Conservation (phyloP, 768 basidiomycete species). For the Phylloporus sp. region DNA sequence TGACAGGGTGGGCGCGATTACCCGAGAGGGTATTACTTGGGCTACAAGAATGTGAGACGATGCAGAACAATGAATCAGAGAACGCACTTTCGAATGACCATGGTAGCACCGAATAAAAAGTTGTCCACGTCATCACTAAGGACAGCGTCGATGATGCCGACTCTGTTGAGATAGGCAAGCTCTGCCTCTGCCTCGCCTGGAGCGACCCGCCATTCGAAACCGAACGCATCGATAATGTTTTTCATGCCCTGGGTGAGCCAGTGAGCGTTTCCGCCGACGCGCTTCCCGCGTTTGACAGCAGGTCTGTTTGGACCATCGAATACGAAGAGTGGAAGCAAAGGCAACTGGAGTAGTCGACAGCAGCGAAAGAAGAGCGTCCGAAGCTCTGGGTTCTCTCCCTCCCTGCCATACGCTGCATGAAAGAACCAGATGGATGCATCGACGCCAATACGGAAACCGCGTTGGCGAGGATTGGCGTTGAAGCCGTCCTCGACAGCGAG, state of each 20-base stretch:
- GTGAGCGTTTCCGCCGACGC: slow-evolving; percentile 54
- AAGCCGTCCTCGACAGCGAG: slow-evolving; percentile 75
- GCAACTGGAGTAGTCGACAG: slow-evolving; percentile 67
- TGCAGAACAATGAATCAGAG: neutral
- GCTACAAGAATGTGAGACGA: slow-evolving; percentile 33
- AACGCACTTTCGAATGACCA: slow-evolving; percentile 77
- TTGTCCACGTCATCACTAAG: slow-evolving; percentile 93
- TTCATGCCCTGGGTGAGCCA: slow-evolving; percentile 75
- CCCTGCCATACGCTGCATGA: slow-evolving; percentile 61
- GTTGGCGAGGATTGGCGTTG: slow-evolving; percentile 54
- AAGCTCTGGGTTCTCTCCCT: slow-evolving; percentile 85
- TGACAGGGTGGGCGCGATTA: slow-evolving; percentile 56
- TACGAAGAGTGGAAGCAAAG: slow-evolving; percentile 84
- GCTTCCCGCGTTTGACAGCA: slow-evolving; percentile 72
- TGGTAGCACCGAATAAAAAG: slow-evolving; percentile 81
- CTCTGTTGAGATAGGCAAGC: slow-evolving; percentile 76
- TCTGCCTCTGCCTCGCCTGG: slow-evolving; percentile 96
- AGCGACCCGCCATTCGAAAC: slow-evolving; percentile 76
- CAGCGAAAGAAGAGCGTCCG: slow-evolving; percentile 84
- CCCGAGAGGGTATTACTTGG: slow-evolving; percentile 70
- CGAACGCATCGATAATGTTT: slow-evolving; percentile 71
- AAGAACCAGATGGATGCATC: slow-evolving; percentile 84
- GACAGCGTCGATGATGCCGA: slow-evolving; percentile 81
- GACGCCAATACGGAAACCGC: slow-evolving; percentile 81
- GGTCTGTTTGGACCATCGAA: slow-evolving; percentile 89